Evolutionary conservation across 2,329 filamentous ascomycete species (phyloP).

Genomic region (Colletotrichum cuscutae): DNA sequence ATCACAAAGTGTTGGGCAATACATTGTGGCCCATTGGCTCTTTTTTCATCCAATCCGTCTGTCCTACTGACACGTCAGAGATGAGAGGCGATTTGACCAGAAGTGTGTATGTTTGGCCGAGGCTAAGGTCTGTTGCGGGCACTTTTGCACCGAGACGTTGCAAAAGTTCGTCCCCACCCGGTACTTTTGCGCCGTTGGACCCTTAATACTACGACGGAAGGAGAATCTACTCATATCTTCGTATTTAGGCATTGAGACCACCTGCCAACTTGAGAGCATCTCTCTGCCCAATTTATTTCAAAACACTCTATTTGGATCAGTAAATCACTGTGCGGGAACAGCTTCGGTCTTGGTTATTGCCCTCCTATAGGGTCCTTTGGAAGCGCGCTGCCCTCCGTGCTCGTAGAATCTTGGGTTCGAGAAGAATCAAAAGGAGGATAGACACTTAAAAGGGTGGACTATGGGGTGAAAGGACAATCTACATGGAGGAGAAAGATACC

Average conservation of each 20-base stretch:
- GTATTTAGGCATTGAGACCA: not conserved
- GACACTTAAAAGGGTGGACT: not conserved
- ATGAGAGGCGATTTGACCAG: not conserved
- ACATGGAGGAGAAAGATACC: not conserved
- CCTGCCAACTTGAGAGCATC: not conserved
- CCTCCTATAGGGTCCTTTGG: rapidly evolving
- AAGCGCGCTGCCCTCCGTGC: not conserved
- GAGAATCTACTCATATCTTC: not conserved
- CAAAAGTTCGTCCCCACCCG: slow-evolving; percentile 23
- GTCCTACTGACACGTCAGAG: not conserved
- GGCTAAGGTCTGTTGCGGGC: not conserved
- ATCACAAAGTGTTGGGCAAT: not conserved
- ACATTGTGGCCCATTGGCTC: not conserved
- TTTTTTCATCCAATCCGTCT: not conserved
- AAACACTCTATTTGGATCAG: not conserved
- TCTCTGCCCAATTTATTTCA: not conserved
- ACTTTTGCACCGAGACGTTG: slow-evolving; percentile 21
- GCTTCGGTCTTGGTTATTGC: too few species aligned
- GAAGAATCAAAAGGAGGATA: not conserved
- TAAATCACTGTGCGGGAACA: not conserved
- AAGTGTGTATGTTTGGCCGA: slow-evolving; percentile 4
- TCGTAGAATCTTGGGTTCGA: not conserved
- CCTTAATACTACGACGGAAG: not conserved
- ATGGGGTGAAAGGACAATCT: not conserved
- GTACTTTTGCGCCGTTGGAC: slow-evolving; percentile 7